Evolutionary conservation across 768 basidiomycete species (phyloP), one percentile per base, ranked within the genome.

Genomic region (Peribolospora kevripleyi): DNA sequence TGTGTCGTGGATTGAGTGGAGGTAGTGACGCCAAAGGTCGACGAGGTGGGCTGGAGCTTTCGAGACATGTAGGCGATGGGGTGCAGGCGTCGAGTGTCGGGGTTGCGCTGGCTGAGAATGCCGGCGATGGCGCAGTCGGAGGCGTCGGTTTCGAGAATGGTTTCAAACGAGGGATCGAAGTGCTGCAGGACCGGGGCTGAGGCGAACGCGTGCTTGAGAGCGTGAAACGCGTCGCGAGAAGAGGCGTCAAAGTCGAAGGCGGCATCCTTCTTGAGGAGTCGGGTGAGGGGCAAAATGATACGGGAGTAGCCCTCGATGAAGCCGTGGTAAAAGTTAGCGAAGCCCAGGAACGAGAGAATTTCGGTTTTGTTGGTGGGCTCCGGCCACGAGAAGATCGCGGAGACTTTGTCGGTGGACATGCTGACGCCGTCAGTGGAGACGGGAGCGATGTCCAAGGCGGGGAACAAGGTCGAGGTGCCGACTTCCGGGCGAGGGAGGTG

Each of bases 311-410:
- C 50, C 9, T 53, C 47, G 13, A 74, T 70, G 62, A 74, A 74
- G 0, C 67, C 54, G 2, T 67, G 56, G 52, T 74, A 75, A 57
- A 72, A 75, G 60, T 73, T 74, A 3, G 64, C 60, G 55, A 75
- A 73, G 3, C 71, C 71, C 1, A 74, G 55, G 62, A 74, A 75
- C 4, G 61, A 62, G 61, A 69, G 68, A 3, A 72, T 51, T 36
- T 72, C 62, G 41, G 64, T 64, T 10, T 66, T 55, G 7, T 54
- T 66, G 13, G 42, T 57, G 0, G 71, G 72, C 2, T 39, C 53
- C 0, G 68, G 71, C 73, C 73, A 73, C 1, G 66, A 57, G 2
- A 46, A 7, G 3, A 76, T 63, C 0, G 65, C 67, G 5, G 67
- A 48, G 37, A 76, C 58, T 61, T 76, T 76, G 9, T 56, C 59